Evolutionary conservation across 257 asterid species (phyloP).

Genomic region (Coffea eugenioides): DNA sequence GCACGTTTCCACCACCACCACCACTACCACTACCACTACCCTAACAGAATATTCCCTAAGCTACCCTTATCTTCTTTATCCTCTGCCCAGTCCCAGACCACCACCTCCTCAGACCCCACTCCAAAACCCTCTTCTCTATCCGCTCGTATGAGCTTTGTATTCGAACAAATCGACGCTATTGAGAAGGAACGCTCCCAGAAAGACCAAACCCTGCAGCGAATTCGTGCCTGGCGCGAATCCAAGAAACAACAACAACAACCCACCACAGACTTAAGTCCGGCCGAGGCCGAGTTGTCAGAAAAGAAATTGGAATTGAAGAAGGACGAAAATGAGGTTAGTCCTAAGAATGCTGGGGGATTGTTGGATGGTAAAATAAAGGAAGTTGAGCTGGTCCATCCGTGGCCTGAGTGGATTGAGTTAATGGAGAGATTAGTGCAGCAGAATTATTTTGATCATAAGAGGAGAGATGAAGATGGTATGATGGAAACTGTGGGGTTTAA

Average conservation of each 20-base stretch:
- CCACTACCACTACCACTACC: background rate
- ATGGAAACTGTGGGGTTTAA: constrained; percentile 66
- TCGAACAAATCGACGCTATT: constrained; percentile 87
- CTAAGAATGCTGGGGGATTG: constrained; percentile 20
- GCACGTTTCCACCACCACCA: background rate
- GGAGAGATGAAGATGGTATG: constrained; percentile 91
- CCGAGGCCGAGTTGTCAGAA: constrained; percentile 15
- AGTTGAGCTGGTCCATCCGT: constrained; percentile 86
- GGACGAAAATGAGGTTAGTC: constrained; percentile 32
- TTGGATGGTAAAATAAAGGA: constrained; percentile 34
- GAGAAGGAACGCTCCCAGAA: constrained; percentile 64
- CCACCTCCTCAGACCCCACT: constrained; percentile 31
- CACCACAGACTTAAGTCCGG: constrained; percentile 14
- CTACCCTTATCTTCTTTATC: constrained; percentile 27
- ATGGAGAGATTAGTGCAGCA: constrained; percentile 93
- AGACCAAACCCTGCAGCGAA: constrained; percentile 79
- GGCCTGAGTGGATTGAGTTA: constrained; percentile 93
- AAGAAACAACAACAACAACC: constrained; percentile 36
- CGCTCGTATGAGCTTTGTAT: constrained; percentile 84
- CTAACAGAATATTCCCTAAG: background rate
- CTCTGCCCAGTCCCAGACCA: constrained; percentile 42
- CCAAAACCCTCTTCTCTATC: constrained; percentile 70
- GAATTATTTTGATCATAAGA: constrained; percentile 86
- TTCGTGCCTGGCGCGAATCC: constrained; percentile 92
- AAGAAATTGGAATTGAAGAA: constrained; percentile 32